Evolutionary conservation across 2,329 filamentous ascomycete genomes (phyloP), one percentile per base, ranked within the genome.

Genomic region (Salinomyces thailandicus): DNA sequence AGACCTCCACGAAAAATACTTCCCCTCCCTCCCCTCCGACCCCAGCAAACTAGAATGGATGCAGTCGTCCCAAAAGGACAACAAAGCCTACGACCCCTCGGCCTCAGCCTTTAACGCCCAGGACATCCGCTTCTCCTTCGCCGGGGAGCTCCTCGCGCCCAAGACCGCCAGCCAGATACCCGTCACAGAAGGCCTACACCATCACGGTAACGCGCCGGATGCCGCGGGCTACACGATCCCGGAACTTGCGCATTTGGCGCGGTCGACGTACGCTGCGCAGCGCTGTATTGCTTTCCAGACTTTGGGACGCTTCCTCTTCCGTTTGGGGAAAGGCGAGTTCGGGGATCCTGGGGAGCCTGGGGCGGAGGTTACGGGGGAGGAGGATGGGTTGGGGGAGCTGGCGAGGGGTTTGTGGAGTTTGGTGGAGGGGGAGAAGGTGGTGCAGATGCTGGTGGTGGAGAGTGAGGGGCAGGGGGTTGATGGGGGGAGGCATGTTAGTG

Each of bases 151-250:
- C 2, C 70, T 98, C 9, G 77, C 89, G 0, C 91, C 91, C 0
- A 71, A 76, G 33, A 72, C 77, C 20, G 78, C 85, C 17, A 72
- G 86, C 37, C 68, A 73, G 2, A 77, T 96, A 17, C 83, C 89
- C 4, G 75, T 76, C 1, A 79, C 77, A 9, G 75, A 80, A 41
- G 91, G 91, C 0, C 71, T 98, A 11, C 91, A 98, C 59, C 89
- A 98, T 59, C 91, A 98, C 58, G 86, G 82, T 44, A 77, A 87
- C 40, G 87, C 89, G 1, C 91, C 91, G 12, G 85, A 93, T 60
- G 85, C 87, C 1, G 91, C 91, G 0, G 91, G 91, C 0, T 98
- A 98, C 61, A 96, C 91, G 0, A 74, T 98, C 18, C 76, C 78
- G 0, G 91, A 98, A 60, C 69, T 98, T 1, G 79, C 85, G 1